Evolutionary conservation across 257 asterid genomes (phyloP).

Genomic region (Gynochthodes officinalis): DNA sequence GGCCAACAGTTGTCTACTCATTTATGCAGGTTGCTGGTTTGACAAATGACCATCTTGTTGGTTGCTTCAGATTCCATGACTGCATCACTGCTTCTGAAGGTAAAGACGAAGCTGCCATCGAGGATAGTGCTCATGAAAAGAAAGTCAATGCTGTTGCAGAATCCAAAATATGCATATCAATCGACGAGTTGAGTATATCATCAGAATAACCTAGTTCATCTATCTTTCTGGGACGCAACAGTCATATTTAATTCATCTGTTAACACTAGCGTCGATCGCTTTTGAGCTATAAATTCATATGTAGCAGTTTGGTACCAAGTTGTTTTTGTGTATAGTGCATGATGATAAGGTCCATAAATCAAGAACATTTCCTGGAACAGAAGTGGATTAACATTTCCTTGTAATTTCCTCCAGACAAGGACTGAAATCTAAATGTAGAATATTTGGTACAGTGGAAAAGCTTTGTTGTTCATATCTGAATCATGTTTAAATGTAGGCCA

Average conservation of each 20-base stretch:
- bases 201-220: slow-evolving; percentile 17
- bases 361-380: slow-evolving; percentile 9
- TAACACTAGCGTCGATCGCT: slow-evolving; percentile 8
- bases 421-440: background rate
- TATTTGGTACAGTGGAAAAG: background rate
- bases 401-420: too few relatives aligned
- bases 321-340: slow-evolving; percentile 12
- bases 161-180: slow-evolving; percentile 21
- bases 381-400: slow-evolving; percentile 9
- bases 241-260: background rate
- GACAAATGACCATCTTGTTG: slow-evolving; percentile 41
- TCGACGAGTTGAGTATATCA: slow-evolving; percentile 33
- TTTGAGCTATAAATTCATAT: background rate
- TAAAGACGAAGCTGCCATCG: slow-evolving; percentile 16
- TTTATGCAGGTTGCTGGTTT: slow-evolving; percentile 56
- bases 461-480: background rate
- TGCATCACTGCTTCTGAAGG: slow-evolving; percentile 27
- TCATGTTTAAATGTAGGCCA: background rate
- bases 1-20: slow-evolving; percentile 42
- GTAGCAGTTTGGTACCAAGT: slow-evolving; percentile 7
- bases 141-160: slow-evolving; percentile 11
- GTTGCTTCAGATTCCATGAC: slow-evolving; percentile 46
- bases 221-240: background rate
- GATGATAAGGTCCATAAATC: slow-evolving; percentile 9
- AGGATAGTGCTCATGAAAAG: slow-evolving; percentile 12